Conservation (phyloP, 2,329 filamentous ascomycete species). For the Fusarium transvaalense region DNA sequence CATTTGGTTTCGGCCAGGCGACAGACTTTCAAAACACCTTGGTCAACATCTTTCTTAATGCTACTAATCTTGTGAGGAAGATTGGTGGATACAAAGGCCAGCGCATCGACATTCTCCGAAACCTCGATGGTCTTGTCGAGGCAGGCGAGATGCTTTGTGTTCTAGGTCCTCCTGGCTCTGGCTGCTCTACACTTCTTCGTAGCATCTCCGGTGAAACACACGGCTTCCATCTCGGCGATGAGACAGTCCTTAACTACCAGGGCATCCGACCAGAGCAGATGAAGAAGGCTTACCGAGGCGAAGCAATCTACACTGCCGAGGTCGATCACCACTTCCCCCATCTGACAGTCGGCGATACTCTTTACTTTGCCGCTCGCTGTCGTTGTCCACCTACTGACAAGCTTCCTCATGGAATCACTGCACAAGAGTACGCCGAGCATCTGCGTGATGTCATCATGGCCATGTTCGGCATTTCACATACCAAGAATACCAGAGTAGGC, state of each 20-base stretch:
- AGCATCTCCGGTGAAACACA: slow-evolving; percentile 83
- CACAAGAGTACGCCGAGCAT: slow-evolving; percentile 66
- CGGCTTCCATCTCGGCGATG: slow-evolving; percentile 76
- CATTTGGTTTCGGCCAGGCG: slow-evolving; percentile 72
- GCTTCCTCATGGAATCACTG: slow-evolving; percentile 67
- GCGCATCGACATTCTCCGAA: slow-evolving; percentile 73
- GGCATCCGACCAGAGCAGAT: slow-evolving; percentile 75
- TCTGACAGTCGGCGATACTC: slow-evolving; percentile 79
- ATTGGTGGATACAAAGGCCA: slow-evolving; percentile 64
- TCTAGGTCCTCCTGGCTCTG: slow-evolving; percentile 74
- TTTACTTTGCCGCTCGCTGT: slow-evolving; percentile 78
- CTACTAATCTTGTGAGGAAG: slow-evolving; percentile 56
- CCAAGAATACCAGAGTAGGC: slow-evolving; percentile 74
- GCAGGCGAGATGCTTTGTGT: slow-evolving; percentile 80
- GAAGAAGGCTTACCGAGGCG: slow-evolving; percentile 79
- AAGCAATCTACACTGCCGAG: slow-evolving; percentile 86
- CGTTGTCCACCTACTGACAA: slow-evolving; percentile 65
- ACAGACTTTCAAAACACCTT: slow-evolving; percentile 77
- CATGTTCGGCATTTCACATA: slow-evolving; percentile 77
- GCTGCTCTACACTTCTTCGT: slow-evolving; percentile 84
- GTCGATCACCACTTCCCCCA: slow-evolving; percentile 83
- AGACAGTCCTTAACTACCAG: slow-evolving; percentile 79
- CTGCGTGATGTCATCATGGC: slow-evolving; percentile 77
- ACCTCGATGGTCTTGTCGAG: slow-evolving; percentile 73
- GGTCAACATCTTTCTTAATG: slow-evolving; percentile 66